A percentile compares a stretch with the other conserved stretches of the same genome.
Evolutionary conservation across 192 early-diverging fungal genomes (phyloP).

Genomic region (Dispira simplex): DNA sequence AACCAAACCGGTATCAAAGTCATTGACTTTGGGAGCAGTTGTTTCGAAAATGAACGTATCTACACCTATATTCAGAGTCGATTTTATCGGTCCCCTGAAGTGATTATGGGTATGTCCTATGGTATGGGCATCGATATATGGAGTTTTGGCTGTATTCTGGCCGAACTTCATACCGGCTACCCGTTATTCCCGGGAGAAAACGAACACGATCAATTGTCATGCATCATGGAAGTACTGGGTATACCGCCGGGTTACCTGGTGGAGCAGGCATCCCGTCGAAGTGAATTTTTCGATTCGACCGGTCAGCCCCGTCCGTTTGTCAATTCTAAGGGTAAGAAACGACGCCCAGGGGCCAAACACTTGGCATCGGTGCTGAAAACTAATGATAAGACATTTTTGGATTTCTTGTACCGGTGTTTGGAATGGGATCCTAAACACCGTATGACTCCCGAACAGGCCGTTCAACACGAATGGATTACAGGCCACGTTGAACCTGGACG

Average conservation of each 20-base stretch:
- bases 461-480: constrained; percentile 72
- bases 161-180: constrained; percentile 76
- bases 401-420: constrained; percentile 73
- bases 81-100: constrained; percentile 95
- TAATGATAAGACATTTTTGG: constrained; percentile 61
- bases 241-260: constrained; percentile 59
- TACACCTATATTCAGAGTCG: constrained; percentile 97
- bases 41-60: constrained; percentile 80
- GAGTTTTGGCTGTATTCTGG: constrained; percentile 91
- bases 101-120: constrained; percentile 82
- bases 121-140: constrained; percentile 94
- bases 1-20: constrained; percentile 67
- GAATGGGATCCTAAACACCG: constrained; percentile 82
- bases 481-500: constrained; percentile 30
- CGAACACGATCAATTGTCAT: constrained; percentile 87
- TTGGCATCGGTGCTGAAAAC: constrained; percentile 57
- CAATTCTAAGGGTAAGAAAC: constrained; percentile 82
- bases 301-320: constrained; percentile 25
- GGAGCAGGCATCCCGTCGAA: constrained; percentile 59
- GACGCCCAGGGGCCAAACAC: constrained; percentile 60
- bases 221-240: constrained; percentile 89
- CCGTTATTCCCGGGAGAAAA: constrained; percentile 97
- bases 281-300: constrained; percentile 62
- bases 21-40: constrained; percentile 96
- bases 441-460: constrained; percentile 71